Percentiles rank a stretch among this genome's conserved stretches.
Evolutionary conservation across 495 filamentous ascomycete genomes (phyloP).

Genomic region (Penicillium atrosanguineum): DNA sequence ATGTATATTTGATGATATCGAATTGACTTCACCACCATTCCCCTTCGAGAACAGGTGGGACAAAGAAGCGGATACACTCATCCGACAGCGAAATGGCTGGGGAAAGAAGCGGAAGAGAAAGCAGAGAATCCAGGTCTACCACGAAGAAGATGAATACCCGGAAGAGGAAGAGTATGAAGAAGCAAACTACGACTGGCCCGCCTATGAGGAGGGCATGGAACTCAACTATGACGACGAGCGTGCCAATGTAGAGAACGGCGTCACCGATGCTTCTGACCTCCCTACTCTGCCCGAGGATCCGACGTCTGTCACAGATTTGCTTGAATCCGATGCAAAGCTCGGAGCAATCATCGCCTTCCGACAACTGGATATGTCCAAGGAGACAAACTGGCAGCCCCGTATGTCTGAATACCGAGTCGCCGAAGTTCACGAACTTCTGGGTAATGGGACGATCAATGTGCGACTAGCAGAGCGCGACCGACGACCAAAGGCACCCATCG

Average conservation of each 20-base stretch:
- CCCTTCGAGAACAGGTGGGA: constrained; percentile 92
- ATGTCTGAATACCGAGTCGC: constrained; percentile 67
- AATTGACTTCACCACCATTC: constrained; percentile 77
- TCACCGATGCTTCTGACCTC: constrained; percentile 46
- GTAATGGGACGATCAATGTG: constrained; percentile 51
- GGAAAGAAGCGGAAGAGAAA: constrained; percentile 57
- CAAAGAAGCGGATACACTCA: constrained; percentile 58
- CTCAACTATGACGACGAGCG: constrained; percentile 12
- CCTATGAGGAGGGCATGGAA: neutral
- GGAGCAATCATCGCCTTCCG: constrained; percentile 81
- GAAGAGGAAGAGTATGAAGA: constrained; percentile 31
- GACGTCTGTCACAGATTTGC: constrained; percentile 51
- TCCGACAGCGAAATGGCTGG: constrained; percentile 35
- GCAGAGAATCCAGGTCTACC: constrained; percentile 49
- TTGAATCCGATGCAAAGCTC: constrained; percentile 47
- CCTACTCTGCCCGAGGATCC: constrained; percentile 66
- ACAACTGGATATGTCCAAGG: constrained; percentile 67
- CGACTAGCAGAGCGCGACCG: constrained; percentile 70
- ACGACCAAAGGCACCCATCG: constrained; percentile 44
- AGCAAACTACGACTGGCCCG: constrained; percentile 28
- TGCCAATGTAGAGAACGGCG: constrained; percentile 10
- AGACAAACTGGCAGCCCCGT: constrained; percentile 74
- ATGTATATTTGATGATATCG: constrained; percentile 71
- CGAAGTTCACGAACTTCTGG: constrained; percentile 52
- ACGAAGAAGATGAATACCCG: constrained; percentile 32